phyloP scores from a whole-genome alignment of 805 yeast genomes.

The Pichia membranifaciens region DNA sequence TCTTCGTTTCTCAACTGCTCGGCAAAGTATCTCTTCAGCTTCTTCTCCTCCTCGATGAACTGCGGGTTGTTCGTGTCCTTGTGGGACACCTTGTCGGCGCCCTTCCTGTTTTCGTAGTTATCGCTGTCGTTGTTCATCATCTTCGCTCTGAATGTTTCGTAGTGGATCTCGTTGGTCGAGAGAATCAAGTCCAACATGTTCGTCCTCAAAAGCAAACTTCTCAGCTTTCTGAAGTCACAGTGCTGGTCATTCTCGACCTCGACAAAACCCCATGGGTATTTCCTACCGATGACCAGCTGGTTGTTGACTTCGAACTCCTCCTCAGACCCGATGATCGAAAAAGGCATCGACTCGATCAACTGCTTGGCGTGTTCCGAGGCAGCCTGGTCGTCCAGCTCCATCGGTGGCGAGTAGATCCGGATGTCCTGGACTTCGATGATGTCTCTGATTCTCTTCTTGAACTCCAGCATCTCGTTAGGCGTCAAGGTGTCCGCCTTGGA shows the following conservation, averaged over 20 bases:
- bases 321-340: conserved; percentile 76
- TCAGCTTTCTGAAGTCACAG: conserved; percentile 77
- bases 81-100: conserved; percentile 32
- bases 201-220: conserved; percentile 73
- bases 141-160: conserved; percentile 68
- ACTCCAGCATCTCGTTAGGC: conserved; percentile 58
- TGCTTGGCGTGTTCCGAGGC: conserved; percentile 76
- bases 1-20: conserved; percentile 97
- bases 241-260: conserved; percentile 83
- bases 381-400: conserved; percentile 68
- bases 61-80: conserved; percentile 67
- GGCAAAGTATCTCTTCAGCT: conserved; percentile 87
- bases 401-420: conserved; percentile 77
- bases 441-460: conserved; percentile 72
- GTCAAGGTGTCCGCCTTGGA: conserved; percentile 85
- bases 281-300: conserved; percentile 64
- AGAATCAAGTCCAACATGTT: conserved; percentile 77
- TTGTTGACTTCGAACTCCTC: conserved; percentile 65
- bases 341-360: conserved; percentile 79
- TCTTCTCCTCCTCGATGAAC: conserved; percentile 94
- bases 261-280: conserved; percentile 87
- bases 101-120: conserved; percentile 12
- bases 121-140: conserved; percentile 48
- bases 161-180: conserved; percentile 76
- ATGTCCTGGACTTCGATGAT: conserved; percentile 82